A percentile compares a stretch with the other conserved stretches of the same genome.
These are phyloP conservation scores for Colletotrichum theobromicola DNA, from an alignment of 2,329 filamentous ascomycete species.

Conservation along the genomic window DNA sequence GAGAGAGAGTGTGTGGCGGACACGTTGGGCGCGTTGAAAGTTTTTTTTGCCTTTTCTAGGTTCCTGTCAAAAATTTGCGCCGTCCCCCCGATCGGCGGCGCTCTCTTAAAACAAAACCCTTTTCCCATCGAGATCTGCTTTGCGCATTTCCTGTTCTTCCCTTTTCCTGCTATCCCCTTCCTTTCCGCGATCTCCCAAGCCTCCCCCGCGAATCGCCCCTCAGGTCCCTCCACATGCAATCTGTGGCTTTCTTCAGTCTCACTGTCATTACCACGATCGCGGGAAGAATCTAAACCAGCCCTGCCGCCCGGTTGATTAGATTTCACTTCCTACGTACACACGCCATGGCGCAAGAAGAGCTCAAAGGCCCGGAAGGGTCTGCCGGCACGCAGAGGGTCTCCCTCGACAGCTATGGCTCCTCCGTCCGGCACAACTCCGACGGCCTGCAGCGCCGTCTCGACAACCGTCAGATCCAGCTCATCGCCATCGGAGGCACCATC, in stretches of 20 bases:
- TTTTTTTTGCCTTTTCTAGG: background rate
- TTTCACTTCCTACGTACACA: background rate
- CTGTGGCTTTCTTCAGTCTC: background rate
- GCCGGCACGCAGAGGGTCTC: background rate
- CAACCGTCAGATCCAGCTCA: slow-evolving; percentile 47
- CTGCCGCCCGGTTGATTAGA: background rate
- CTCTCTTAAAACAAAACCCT: slow-evolving; percentile 10
- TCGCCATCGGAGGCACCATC: slow-evolving; percentile 53
- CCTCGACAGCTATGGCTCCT: slow-evolving; percentile 20
- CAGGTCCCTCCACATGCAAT: slow-evolving; percentile 1
- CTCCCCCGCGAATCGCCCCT: background rate
- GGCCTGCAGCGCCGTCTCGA: slow-evolving; percentile 40
- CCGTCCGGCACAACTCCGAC: slow-evolving; percentile 20
- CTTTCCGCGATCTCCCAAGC: background rate
- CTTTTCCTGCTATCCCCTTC: background rate
- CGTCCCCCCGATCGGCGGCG: background rate
- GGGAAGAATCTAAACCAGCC: background rate
- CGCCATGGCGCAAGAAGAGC: slow-evolving; percentile 5
- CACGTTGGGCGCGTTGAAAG: background rate
- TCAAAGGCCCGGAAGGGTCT: slow-evolving; percentile 8
- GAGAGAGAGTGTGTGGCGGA: slow-evolving; percentile 3
- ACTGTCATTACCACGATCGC: background rate
- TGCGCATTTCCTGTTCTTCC: background rate
- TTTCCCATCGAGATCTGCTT: background rate
- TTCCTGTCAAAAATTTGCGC: background rate